These are phyloP conservation scores for Cordyceps fumosorosea DNA, from an alignment of 2,329 filamentous ascomycete species.

Conservation along the genomic window DNA sequence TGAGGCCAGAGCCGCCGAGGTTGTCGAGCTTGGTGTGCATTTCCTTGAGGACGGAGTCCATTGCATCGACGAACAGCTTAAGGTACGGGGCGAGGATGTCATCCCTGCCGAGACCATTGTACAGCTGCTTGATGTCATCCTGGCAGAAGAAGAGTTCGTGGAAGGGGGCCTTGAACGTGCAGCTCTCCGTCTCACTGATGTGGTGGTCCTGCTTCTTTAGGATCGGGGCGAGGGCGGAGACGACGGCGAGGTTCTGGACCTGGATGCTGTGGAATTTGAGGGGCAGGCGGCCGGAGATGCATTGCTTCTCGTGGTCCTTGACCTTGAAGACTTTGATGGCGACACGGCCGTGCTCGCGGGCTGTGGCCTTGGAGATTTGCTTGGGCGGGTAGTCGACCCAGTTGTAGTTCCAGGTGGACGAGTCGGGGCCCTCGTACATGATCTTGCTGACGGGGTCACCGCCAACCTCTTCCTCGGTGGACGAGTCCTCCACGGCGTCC, in stretches of 20 bases:
- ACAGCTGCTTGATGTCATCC: constrained; percentile 32
- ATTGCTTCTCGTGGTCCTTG: constrained; percentile 35
- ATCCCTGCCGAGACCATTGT: constrained; percentile 20
- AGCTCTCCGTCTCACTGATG: constrained; percentile 30
- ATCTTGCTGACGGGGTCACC: constrained; percentile 29
- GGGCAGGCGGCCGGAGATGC: constrained; percentile 30
- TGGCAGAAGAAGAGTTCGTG: constrained; percentile 37
- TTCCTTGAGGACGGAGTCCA: constrained; percentile 38
- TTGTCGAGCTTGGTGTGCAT: constrained; percentile 29
- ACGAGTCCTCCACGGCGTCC: constrained; percentile 15
- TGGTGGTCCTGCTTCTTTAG: constrained; percentile 34
- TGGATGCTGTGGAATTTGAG: constrained; percentile 35
- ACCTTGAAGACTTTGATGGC: constrained; percentile 42
- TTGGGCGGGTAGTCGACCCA: constrained; percentile 37
- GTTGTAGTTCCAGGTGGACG: constrained; percentile 20
- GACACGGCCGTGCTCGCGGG: constrained; percentile 30
- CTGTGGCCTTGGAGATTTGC: constrained; percentile 32
- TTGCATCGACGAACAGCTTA: constrained; percentile 32
- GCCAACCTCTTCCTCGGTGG: constrained; percentile 19
- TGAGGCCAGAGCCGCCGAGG: constrained; percentile 31
- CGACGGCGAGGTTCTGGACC: constrained; percentile 36
- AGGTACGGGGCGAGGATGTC: constrained; percentile 30
- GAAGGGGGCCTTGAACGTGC: constrained; percentile 34
- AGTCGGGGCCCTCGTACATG: constrained; percentile 32
- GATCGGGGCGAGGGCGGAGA: constrained; percentile 36